Evolutionary conservation across 176 grass and related monocot genomes (phyloP), one percentile per base, ranked within the genome.

Genomic region (Dendrocalamus sinicus): DNA sequence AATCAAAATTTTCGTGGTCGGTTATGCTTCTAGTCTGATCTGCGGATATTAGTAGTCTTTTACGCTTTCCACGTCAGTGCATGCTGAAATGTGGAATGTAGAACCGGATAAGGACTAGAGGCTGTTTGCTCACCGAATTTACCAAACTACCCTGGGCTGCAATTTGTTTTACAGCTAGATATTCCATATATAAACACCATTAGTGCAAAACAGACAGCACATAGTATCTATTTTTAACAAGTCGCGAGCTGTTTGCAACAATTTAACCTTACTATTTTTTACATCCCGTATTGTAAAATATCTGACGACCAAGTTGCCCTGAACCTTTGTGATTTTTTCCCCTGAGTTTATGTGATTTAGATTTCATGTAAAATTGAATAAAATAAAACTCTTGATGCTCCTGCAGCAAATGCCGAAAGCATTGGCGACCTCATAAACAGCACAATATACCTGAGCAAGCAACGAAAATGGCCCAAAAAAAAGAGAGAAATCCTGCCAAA

Each of bases 81-180:
- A 16, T 40, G 11, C 5, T 74, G 74, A 11, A 24, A 57, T 69
- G 12, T 23, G 17, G 12, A 73, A 78, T 39, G 59, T 30, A 7
- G 39, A 62, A 76, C 10, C 35, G 67, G 82, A 93, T 91, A 86
- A 91, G 80, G 66, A 72, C 10, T 0, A 32, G 6, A 46, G 57
- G 32, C 5, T 40, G 20, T 79, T 71, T 64, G 30, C 39, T 3
- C 46, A 45, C 15, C 0, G 1, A 63, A 58, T 11, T 72, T 78
- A 83, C 85, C 30, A 60, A 60, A 76, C 17, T 66, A 16, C 37
- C 78, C 39, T 44, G 0, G 2, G 15, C 7, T 1, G 35, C 5
- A 23, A 14, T 26, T 59, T 12, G 20, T 24, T 59, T 23, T 50
- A 5, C 70, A 74, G 0, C 78, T 4, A 30, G 40, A 58, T 44